Evolutionary conservation across 2,329 filamentous ascomycete species (phyloP).

Genomic region (Acephala macrosclerotiorum): DNA sequence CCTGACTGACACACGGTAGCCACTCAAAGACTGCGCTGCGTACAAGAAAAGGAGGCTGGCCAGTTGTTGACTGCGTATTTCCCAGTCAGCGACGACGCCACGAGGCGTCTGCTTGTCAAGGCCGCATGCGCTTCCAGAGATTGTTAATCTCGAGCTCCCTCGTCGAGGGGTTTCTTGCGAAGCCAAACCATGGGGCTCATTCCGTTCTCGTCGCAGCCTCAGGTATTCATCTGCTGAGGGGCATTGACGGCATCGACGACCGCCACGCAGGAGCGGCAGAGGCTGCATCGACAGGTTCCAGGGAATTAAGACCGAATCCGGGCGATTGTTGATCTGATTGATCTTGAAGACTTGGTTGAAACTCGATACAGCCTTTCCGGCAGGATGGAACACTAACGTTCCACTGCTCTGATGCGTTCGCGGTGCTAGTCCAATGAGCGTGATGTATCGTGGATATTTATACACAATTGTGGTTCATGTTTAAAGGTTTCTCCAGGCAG

Average conservation of each 20-base stretch:
- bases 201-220: neutral
- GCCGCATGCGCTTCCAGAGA: neutral
- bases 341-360: constrained; percentile 24
- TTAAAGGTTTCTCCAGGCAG: constrained; percentile 22
- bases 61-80: neutral
- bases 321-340: constrained; percentile 28
- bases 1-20: constrained; percentile 25
- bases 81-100: neutral
- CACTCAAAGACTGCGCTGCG: constrained; percentile 21
- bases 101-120: constrained; percentile 7
- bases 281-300: constrained; percentile 25
- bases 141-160: constrained; percentile 13
- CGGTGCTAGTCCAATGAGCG: constrained; percentile 16
- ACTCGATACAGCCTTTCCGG: constrained; percentile 23
- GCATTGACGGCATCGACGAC: neutral
- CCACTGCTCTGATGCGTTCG: constrained; percentile 20
- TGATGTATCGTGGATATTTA: constrained; percentile 24
- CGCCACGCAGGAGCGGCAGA: neutral
- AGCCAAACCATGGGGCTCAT: constrained; percentile 4
- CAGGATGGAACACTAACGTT: constrained; percentile 29
- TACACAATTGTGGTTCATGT: constrained; percentile 12
- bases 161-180: neutral
- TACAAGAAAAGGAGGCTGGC: neutral
- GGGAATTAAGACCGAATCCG: constrained; percentile 24
- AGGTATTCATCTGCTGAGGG: neutral